A percentile compares a stretch with the other conserved stretches of the same genome.
Evolutionary conservation across 2,329 filamentous ascomycete genomes (phyloP).

Genomic region (Phaeosphaeria sp.): DNA sequence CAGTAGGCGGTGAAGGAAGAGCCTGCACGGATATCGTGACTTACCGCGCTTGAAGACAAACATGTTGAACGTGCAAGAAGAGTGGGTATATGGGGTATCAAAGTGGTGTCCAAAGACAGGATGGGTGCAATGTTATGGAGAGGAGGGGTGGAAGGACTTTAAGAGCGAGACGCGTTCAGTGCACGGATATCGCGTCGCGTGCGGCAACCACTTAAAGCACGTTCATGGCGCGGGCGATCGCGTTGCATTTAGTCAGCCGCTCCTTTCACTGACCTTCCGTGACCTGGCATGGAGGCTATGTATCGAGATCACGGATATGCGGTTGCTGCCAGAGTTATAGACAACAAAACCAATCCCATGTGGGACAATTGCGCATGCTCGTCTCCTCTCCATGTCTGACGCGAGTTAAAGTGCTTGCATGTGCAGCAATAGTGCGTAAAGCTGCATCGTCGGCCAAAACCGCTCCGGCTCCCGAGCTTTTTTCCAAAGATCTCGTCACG

Average conservation of each 20-base stretch:
- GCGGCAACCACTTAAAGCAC: not conserved
- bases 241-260: not conserved
- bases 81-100: constrained; percentile 34
- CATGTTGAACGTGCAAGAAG: constrained; percentile 42
- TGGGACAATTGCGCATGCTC: not conserved
- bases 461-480: constrained; percentile 35
- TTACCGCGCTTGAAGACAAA: constrained; percentile 53
- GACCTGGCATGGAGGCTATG: not conserved
- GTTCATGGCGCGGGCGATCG: not conserved
- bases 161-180: constrained; percentile 37
- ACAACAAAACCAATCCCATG: not conserved
- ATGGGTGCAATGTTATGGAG: constrained; percentile 6
- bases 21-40: constrained; percentile 19
- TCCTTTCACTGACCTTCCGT: not conserved
- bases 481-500: constrained; percentile 13
- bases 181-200: constrained; percentile 24
- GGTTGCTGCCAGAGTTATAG: not conserved
- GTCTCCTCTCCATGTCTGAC: not conserved
- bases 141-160: constrained; percentile 27
- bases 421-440: not conserved
- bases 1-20: constrained; percentile 15
- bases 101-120: constrained; percentile 28
- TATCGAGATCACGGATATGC: not conserved
- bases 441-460: constrained; percentile 17
- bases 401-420: constrained; percentile 33